Evolutionary conservation across 2,329 filamentous ascomycete genomes (phyloP), one percentile per base, ranked within the genome.

Genomic region (Verticillium zaregamsianum): DNA sequence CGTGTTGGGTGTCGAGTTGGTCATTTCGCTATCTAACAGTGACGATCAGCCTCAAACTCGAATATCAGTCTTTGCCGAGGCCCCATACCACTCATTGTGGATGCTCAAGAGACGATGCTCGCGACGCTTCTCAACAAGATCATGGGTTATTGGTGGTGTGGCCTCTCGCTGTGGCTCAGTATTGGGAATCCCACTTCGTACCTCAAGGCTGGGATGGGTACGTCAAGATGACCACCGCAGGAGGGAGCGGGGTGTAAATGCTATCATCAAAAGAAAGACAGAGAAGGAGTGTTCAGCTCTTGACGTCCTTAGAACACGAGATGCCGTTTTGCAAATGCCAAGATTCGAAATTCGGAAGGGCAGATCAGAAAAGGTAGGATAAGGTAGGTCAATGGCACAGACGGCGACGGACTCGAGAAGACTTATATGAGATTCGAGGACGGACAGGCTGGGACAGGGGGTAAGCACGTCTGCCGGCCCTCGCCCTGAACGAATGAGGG

Each of bases 1-100:
- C 55, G 80, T 83, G 65, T 79, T 72, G n/a, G 81, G 80, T 20
- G 81, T 83, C 31, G 78, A 77, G 63, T 76, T 76, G 59, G 71
- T 72, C 56, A 70, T 74, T 55, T 61, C 63, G 35, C 57, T 57
- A 55, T 64, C 64, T 54, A 17, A n/a, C 17, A 45, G 55, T 14
- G 61, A 62, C 33, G 59, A 61, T 23, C 58, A 49, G 11, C 33
- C 58, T 15, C 71, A n/a, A 17, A 5, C 23, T 52, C 17, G 11
- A 12, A 12, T 14, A 8, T n/a, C 8, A 11, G 8, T 23, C 45
- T 52, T 52, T 9, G 8, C 45, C 11, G 8, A 20, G 20, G n/a
- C 5, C 20, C 45, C 20, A 14, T 52, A 52, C 45, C 45, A 23
- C 45, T 52, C 45, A 52, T 52, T 11, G 45, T 28, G n/a, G 20